phyloP scores from a whole-genome alignment of 257 asterid species.

The Solanum ossicruentum region DNA sequence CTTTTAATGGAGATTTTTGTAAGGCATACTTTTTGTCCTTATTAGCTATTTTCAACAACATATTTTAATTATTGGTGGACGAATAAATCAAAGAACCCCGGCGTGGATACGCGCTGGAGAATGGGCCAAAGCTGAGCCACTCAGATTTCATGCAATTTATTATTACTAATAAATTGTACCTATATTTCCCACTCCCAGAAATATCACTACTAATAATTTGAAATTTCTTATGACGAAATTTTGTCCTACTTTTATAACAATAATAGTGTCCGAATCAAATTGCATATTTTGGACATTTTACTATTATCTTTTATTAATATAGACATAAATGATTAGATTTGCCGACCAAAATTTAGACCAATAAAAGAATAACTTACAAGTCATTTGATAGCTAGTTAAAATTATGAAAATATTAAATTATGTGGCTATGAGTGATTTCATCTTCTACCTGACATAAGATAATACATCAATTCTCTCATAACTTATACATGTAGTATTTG shows the following conservation, averaged over 20 bases:
- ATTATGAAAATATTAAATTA: not conserved
- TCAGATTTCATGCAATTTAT: not conserved
- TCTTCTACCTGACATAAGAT: not conserved
- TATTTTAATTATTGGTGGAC: not conserved
- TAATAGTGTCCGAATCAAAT: not conserved
- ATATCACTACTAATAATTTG: not conserved
- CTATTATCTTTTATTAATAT: not conserved
- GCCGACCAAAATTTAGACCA: not conserved
- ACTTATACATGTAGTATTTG: not conserved
- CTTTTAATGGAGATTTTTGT: not conserved
- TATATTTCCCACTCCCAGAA: not conserved
- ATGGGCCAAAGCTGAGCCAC: not conserved
- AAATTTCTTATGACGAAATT: not conserved
- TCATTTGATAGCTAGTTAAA: not conserved
- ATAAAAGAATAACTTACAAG: not conserved
- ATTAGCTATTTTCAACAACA: not conserved
- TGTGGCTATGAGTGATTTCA: not conserved
- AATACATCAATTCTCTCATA: not conserved
- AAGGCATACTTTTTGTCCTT: not conserved
- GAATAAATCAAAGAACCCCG: slow-evolving; percentile 16
- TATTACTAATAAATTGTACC: not conserved
- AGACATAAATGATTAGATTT: not conserved
- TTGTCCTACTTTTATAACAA: not conserved
- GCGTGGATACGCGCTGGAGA: slow-evolving; percentile 9
- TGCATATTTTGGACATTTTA: not conserved